Conservation (phyloP, 805 yeast species). For the Pichia thaimueangensis region DNA sequence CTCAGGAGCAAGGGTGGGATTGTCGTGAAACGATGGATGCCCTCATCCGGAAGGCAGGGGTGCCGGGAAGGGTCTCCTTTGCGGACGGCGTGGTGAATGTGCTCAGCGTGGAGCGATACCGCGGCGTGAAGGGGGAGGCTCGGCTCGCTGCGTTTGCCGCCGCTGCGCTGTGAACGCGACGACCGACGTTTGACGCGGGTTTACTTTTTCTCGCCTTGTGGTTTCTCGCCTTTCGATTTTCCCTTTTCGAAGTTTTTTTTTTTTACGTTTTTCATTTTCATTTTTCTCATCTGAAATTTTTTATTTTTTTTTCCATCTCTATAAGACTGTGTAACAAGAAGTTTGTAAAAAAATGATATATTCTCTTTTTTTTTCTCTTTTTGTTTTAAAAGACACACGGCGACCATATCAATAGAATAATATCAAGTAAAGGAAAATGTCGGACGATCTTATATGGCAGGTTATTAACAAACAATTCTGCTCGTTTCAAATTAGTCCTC, state of each 20-base stretch:
- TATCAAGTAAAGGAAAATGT: constrained; percentile 7
- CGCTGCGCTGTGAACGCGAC: neutral
- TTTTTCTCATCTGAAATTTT: neutral
- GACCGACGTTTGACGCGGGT: neutral
- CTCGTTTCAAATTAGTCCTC: constrained; percentile 65
- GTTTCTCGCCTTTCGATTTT: neutral
- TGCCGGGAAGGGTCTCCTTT: neutral
- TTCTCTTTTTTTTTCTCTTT: no score
- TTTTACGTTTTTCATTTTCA: neutral
- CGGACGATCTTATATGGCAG: constrained; percentile 81
- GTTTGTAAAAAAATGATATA: no score
- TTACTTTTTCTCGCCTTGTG: neutral
- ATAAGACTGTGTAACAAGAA: no score
- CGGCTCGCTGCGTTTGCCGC: neutral
- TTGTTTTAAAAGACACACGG: no score
- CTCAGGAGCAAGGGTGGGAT: constrained; percentile 80
- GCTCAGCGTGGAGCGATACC: constrained; percentile 39
- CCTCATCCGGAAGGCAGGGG: constrained; percentile 70
- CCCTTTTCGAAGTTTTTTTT: neutral
- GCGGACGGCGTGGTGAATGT: neutral
- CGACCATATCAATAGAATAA: no score
- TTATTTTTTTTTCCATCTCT: neutral
- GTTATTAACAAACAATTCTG: constrained; percentile 93
- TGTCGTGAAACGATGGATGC: constrained; percentile 63
- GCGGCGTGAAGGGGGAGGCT: constrained; percentile 31